Evolutionary conservation across 2,329 filamentous ascomycete species (phyloP), one percentile per base, ranked within the genome.

Genomic region (Colletotrichum paranaense): DNA sequence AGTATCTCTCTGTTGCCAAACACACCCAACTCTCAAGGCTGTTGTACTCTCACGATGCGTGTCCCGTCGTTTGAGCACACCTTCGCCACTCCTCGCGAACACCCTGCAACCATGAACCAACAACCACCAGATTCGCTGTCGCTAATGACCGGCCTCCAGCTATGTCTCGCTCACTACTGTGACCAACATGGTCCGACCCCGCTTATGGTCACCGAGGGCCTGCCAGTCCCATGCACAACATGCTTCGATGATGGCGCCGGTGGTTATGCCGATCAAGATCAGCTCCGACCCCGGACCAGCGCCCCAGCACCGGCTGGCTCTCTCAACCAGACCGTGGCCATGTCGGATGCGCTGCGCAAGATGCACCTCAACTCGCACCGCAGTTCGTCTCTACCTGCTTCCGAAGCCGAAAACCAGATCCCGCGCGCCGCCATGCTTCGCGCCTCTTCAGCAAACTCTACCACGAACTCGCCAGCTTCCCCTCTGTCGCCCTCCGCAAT

Each of bases 111-210:
- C 12, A 74, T 74, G 72, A 65, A 60, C 52, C 74, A 72, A 67
- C 74, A 72, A 67, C 57, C 68, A 28, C 57, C 73, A 14, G 67
- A 67, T 12, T 55, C 68, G 22, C 62, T 63, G 66, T 72, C 71
- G 63, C 73, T 75, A 75, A 75, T 75, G 64, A 75, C 76, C 32
- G 71, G 72, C 57, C 59, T 90, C 72, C 88, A 93, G 91, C 84
- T 93, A 79, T 92, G 90, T 80, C 86, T 93, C 77, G 91, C 91
- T 78, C 91, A 93, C 81, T 93, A 92, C 80, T 93, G 91, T 86
- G 91, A 93, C 81, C 86, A 90, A 75, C 91, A 93, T 82, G 91
- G 91, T 75, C 91, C 91, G 62, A 93, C 91, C 59, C 91, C 91
- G 62, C 82, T 93, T 72, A 92, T 93, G 89, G 91, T 92, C 78